Base-by-base conservation (phyloP, 2,329 filamentous ascomycete species). In the Clonostachys rhizophaga region DNA sequence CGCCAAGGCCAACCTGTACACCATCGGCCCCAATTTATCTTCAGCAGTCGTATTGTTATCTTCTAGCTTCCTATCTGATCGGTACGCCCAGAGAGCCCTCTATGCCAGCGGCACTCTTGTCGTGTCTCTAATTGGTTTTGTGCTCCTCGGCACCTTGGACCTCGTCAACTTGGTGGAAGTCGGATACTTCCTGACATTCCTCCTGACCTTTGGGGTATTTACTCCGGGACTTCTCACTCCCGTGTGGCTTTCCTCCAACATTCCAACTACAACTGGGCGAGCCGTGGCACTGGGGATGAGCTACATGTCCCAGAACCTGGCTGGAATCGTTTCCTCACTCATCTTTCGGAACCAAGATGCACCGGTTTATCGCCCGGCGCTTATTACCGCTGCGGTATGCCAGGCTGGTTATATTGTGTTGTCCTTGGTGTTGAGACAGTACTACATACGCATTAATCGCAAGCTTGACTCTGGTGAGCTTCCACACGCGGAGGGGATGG, bases 1-100 rank as follows among this genome's bases (percentile, higher is more conserved):
- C 4, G 50, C 58, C 7, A 55, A 53, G 39, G 47, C 55, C 8
- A 60, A 60, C 40, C 50, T 59, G 5, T 60, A 60, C 44, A 57
- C 56, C 12, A 50, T 60, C 24, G 57, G 50, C 2, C 57, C 57
- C 13, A 58, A 60, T 42, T 40, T 58, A 4, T 45, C 47, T 5
- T 55, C 50, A 10, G 51, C 56, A 6, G 49, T 51, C 4, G 40
- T 52, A 5, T 51, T 50, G 30, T 17, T 55, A 10, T 46, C 45
- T 5, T 49, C 50, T 3, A 53, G 49, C 12, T 55, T 46, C 43
- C 37, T 51, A 12, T 55, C 52, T 14, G 54, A 58, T 45, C 40
- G 52, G 33, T 47, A 46, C 46, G 46, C 48, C 24, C 40, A 52
- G 40, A 47, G 55, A n/a, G 52, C 52, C 7, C 44, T 53, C 14